Percentiles rank a stretch among this genome's conserved stretches.
phyloP scores from a whole-genome alignment of 768 basidiomycete genomes.

The Lentinula lateritia region DNA sequence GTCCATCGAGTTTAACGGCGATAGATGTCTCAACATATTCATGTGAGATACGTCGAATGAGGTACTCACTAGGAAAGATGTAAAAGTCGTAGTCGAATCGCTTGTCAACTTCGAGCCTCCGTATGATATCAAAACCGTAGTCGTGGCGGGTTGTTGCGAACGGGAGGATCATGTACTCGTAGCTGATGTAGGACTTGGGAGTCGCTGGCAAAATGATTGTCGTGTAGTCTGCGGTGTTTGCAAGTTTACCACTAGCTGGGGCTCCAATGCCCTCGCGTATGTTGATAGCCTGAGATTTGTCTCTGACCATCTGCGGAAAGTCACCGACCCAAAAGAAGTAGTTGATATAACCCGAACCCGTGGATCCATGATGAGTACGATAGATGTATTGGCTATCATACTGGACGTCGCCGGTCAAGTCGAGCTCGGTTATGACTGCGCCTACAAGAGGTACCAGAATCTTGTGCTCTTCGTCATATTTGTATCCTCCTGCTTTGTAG shows the following conservation, averaged over 20 bases:
- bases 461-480: not conserved
- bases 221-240: not conserved
- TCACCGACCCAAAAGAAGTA: not conserved
- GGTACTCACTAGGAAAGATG: not conserved
- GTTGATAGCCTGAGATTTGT: not conserved
- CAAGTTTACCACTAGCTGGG: not conserved
- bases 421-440: not conserved
- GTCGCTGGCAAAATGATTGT: not conserved
- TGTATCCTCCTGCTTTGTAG: not conserved
- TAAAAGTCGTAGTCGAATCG: not conserved
- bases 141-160: not conserved
- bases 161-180: not conserved
- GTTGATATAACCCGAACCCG: not conserved
- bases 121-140: not conserved
- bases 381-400: not conserved
- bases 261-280: not conserved
- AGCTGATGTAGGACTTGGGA: not conserved
- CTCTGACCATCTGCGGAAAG: not conserved
- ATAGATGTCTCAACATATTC: not conserved
- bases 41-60: not conserved
- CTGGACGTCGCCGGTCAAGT: not conserved
- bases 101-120: not conserved
- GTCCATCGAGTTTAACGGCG: not conserved
- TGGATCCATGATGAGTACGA: not conserved
- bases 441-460: not conserved